phyloP scores from a whole-genome alignment of 2,329 filamentous ascomycete genomes.

The Phialocephala subalpina region DNA sequence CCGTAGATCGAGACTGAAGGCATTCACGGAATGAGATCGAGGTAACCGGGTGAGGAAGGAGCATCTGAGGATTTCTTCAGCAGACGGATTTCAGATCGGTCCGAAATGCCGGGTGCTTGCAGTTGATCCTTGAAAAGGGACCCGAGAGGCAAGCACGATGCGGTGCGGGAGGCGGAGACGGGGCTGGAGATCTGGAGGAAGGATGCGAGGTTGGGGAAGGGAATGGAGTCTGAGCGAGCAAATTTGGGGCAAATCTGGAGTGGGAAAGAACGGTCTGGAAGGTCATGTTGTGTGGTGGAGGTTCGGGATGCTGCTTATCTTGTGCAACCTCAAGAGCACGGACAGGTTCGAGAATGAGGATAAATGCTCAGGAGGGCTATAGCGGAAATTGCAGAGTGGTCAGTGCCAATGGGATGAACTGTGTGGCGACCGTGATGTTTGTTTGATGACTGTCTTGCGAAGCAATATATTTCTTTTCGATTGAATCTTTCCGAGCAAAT shows the following conservation, averaged over 20 bases:
- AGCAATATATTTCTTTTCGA: neutral
- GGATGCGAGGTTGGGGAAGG: neutral
- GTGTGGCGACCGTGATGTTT: neutral
- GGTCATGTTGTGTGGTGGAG: conserved; percentile 5
- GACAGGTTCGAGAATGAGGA: conserved; percentile 5
- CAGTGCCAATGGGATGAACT: neutral
- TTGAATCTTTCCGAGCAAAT: neutral
- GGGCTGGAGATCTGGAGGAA: conserved; percentile 8
- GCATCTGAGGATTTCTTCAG: neutral
- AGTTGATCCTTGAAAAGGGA: neutral
- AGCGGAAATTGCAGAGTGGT: neutral
- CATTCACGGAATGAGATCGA: neutral
- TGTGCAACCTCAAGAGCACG: neutral
- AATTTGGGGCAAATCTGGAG: neutral
- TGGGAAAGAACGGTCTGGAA: conserved; percentile 8
- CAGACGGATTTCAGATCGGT: conserved; percentile 6
- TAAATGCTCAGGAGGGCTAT: neutral
- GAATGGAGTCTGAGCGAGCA: neutral
- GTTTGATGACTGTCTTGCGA: neutral
- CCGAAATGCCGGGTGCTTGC: neutral
- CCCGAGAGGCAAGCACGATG: neutral
- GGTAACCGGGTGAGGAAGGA: neutral
- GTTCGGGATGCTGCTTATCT: conserved; percentile 7
- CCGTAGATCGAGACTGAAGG: neutral
- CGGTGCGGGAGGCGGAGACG: neutral